These are phyloP conservation scores for Cutaneotrichosporon cyanovorans DNA, from an alignment of 1,284 basidiomycete genomes.

Conservation along the genomic window DNA sequence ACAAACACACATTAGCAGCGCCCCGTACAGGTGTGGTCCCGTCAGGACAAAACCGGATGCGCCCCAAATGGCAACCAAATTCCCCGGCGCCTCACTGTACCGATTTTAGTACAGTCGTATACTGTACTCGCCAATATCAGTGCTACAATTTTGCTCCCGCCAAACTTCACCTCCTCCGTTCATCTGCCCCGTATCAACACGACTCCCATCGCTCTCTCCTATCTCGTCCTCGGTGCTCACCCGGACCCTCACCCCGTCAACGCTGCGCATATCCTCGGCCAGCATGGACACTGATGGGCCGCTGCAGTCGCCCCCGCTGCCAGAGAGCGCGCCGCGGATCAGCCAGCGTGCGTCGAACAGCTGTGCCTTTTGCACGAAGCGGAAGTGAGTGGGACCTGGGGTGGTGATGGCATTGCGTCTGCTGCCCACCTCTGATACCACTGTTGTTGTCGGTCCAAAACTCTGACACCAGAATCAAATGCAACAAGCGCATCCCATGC, in stretches of 20 bases:
- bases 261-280: not conserved
- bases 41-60: too few relatives aligned
- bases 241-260: not conserved
- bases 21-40: too few relatives aligned
- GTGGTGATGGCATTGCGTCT: not conserved
- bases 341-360: slow-evolving; percentile 18
- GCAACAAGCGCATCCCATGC: slow-evolving; percentile 19
- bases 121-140: too few relatives aligned
- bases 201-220: not conserved
- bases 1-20: too few relatives aligned
- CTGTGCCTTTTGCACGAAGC: slow-evolving; percentile 20
- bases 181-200: not conserved
- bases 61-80: too few relatives aligned
- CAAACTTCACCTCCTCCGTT: not conserved
- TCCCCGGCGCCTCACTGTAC: too few relatives aligned
- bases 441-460: not conserved
- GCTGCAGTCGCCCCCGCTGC: not conserved
- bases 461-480: slow-evolving; percentile 15
- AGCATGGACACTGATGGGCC: not conserved
- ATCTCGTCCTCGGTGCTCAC: slow-evolving; percentile 5
- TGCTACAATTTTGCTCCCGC: too few relatives aligned
- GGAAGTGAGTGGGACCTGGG: slow-evolving; percentile 12
- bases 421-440: not conserved
- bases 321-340: slow-evolving; percentile 6
- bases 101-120: too few relatives aligned